phyloP scores from a whole-genome alignment of 1,284 basidiomycete species.

The Rhodotorula sp. region DNA sequence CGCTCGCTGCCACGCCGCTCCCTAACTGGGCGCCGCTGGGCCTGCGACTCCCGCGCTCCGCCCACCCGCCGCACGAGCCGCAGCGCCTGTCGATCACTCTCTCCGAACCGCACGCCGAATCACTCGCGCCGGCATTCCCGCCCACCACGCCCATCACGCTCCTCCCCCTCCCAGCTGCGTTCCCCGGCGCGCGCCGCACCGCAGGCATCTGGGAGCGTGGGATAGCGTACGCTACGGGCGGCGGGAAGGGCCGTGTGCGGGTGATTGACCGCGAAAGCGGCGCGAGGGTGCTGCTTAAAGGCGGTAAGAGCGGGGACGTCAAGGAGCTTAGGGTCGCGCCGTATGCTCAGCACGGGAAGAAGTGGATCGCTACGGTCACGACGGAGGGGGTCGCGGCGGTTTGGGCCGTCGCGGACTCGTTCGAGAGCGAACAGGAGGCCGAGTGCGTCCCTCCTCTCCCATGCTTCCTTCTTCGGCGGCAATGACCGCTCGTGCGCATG shows the following conservation, averaged over 20 bases:
- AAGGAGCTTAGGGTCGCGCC: constrained; percentile 12
- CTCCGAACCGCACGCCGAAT: constrained; percentile 11
- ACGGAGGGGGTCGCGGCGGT: background rate
- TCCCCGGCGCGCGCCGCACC: background rate
- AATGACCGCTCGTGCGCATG: too few relatives aligned
- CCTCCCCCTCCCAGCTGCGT: background rate
- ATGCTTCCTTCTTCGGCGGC: too few relatives aligned
- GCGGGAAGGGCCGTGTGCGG: constrained; percentile 13
- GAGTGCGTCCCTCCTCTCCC: too few relatives aligned
- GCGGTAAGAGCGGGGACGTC: background rate
- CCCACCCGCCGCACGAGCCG: background rate
- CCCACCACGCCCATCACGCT: constrained; percentile 26
- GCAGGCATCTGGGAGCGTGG: constrained; percentile 9
- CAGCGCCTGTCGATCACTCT: constrained; percentile 21
- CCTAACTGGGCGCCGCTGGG: constrained; percentile 11
- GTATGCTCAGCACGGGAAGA: background rate
- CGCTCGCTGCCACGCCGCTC: background rate
- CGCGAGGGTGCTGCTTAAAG: constrained; percentile 20
- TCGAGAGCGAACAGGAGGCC: background rate
- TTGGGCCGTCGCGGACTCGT: constrained; percentile 13
- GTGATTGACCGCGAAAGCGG: constrained; percentile 35
- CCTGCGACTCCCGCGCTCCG: constrained; percentile 10
- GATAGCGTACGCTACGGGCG: constrained; percentile 22
- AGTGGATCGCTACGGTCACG: background rate
- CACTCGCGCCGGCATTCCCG: constrained; percentile 5